Evolutionary conservation across 2,329 filamentous ascomycete genomes (phyloP).

Genomic region (Kalaharituber pfeilii): DNA sequence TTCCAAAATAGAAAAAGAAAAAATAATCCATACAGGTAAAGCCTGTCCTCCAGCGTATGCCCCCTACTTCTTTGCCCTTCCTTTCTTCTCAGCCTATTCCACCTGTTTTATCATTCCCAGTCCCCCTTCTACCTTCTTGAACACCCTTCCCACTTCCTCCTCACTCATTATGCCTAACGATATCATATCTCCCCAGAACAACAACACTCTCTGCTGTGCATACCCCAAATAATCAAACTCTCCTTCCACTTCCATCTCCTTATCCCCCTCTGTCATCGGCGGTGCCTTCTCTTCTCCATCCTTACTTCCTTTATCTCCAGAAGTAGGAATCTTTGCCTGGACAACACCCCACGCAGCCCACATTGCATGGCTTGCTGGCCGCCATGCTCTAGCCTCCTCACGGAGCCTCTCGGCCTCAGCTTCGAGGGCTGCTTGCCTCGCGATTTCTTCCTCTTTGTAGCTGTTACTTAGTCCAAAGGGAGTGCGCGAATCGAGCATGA

Average conservation of each 20-base stretch:
- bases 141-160: slow-evolving; percentile 44
- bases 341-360: slow-evolving; percentile 97
- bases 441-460: slow-evolving; percentile 44
- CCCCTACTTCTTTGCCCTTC: too few species aligned
- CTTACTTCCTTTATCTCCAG: slow-evolving; percentile 13
- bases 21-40: too few species aligned
- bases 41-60: too few species aligned
- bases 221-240: slow-evolving; percentile 91
- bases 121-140: slow-evolving; percentile 13
- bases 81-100: too few species aligned
- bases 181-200: slow-evolving; percentile 88
- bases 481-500: slow-evolving; percentile 68
- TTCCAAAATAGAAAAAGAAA: too few species aligned
- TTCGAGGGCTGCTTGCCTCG: slow-evolving; percentile 47
- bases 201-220: slow-evolving; percentile 73
- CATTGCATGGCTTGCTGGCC: slow-evolving; percentile 67
- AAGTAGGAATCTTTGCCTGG: slow-evolving; percentile 63
- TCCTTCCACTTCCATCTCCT: slow-evolving; percentile 37
- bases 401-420: slow-evolving; percentile 51
- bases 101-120: not conserved
- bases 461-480: slow-evolving; percentile 31
- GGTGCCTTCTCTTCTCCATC: not conserved
- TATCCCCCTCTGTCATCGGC: slow-evolving; percentile 20
- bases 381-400: slow-evolving; percentile 69
- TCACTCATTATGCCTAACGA: slow-evolving; percentile 53